These are phyloP conservation scores for Cordyceps fumosorosea DNA, from an alignment of 2,329 filamentous ascomycete genomes.

Conservation along the genomic window DNA sequence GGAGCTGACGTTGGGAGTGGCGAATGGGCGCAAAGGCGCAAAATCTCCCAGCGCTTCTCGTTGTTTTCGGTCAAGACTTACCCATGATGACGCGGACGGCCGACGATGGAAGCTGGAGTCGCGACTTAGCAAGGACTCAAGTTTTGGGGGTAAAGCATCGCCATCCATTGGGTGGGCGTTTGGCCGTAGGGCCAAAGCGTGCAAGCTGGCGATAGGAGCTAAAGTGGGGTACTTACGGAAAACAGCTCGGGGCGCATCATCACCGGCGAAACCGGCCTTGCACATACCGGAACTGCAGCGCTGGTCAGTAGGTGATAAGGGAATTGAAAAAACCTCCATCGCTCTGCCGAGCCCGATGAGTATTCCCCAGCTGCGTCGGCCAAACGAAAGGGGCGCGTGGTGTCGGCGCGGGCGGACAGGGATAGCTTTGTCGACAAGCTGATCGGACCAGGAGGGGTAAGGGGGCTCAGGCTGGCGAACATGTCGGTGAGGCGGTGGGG, in stretches of 20 bases:
- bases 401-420: not conserved
- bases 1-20: constrained; percentile 11
- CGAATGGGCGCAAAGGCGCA: not conserved
- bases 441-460: constrained; percentile 17
- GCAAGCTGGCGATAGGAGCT: constrained; percentile 17
- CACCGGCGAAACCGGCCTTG: constrained; percentile 99
- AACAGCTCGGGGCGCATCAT: constrained; percentile 98
- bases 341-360: not conserved
- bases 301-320: constrained; percentile 30
- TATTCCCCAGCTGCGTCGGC: not conserved
- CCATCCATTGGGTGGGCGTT: not conserved
- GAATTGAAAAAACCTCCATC: not conserved
- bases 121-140: not conserved
- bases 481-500: constrained; percentile 32
- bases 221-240: constrained; percentile 76
- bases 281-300: constrained; percentile 94
- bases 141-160: not conserved
- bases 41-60: not conserved
- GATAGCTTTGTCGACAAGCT: constrained; percentile 5
- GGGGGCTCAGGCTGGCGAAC: constrained; percentile 15
- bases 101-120: constrained; percentile 70
- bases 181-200: not conserved
- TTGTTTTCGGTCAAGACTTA: not conserved
- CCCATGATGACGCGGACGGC: constrained; percentile 78
- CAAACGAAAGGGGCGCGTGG: not conserved